Evolutionary conservation across 208 protist genomes (phyloP), one percentile per base, ranked within the genome.

Genomic region (Trypanosoma conorhini): DNA sequence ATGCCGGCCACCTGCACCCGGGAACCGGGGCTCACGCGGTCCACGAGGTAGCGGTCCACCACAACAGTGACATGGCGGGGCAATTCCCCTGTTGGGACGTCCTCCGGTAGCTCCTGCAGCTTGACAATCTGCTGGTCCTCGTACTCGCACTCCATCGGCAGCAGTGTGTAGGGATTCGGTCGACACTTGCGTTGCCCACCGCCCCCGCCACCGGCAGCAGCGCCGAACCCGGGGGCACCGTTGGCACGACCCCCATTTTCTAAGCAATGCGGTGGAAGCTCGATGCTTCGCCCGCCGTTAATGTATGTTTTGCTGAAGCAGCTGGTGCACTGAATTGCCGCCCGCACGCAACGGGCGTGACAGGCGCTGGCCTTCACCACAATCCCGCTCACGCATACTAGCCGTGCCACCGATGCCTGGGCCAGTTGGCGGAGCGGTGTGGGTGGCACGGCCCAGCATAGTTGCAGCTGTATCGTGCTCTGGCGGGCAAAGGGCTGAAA

Each of bases 11-110:
- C 79, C 63, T 99, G 91, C 19, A 99, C 92, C 28, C 98, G 92
- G 42, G 99, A 98, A 30, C 99, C 99, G 0, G 99, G 98, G 67
- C 92, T 97, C 33, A 96, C 87, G 44, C 88, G 82, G 70, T 99
- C 89, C 12, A 97, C 92, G 5, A 98, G 78, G 65, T 96, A 94
- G 52, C 95, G 85, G 52, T 98, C 96, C 15, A 98, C 81, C 19
- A 92, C 79, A 55, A 97, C 81, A 5, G 81, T 91, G 2, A 98
- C 67, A 63, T 95, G 88, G 21, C 93, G 82, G 21, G 97, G 96
- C 31, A 98, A 80, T 67, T 98, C 95, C 26, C 96, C 97, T 10
- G 95, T 97, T 5, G 95, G 95, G 40, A 98, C 94, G 61, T 95
- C 90, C 67, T 98, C 96, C 17, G 95, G 96, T n/a, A 95, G 79